Percentiles rank a stretch among this genome's conserved stretches.
phyloP scores from a whole-genome alignment of 1,139 yeast species.

The Lizanozyma gosingica region DNA sequence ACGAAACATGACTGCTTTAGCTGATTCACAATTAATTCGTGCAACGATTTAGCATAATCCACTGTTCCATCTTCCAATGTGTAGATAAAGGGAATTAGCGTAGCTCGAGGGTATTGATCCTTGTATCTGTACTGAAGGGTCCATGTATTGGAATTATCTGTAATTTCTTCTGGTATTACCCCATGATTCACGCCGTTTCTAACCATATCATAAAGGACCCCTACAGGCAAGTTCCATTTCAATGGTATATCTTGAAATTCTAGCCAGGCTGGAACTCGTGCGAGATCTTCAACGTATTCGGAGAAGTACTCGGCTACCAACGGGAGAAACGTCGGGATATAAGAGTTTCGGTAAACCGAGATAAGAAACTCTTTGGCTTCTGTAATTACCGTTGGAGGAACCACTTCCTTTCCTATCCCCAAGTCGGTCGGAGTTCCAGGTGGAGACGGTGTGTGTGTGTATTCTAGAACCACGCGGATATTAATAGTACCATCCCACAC shows the following conservation, averaged over 20 bases:
- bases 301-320: conserved; percentile 36
- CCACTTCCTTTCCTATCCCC: conserved; percentile 12
- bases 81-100: background rate
- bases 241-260: conserved; percentile 57
- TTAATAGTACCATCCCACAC: conserved; percentile 55
- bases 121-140: background rate
- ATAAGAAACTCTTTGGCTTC: conserved; percentile 16
- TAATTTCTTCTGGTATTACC: conserved; percentile 8
- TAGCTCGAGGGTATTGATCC: background rate
- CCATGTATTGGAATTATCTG: background rate
- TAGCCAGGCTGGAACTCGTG: conserved; percentile 46
- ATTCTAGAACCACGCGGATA: conserved; percentile 21
- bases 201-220: conserved; percentile 54
- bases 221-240: conserved; percentile 75
- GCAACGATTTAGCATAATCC: conserved; percentile 16
- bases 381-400: too few species aligned
- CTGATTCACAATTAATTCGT: conserved; percentile 60
- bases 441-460: background rate
- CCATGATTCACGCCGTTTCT: too few species aligned
- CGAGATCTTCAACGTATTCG: conserved; percentile 23
- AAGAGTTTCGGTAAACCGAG: conserved; percentile 38
- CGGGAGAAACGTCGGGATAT: conserved; percentile 44
- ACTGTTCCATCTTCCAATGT: background rate
- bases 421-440: conserved; percentile 8
- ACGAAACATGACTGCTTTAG: conserved; percentile 74